Conservation (phyloP, 176 grass and related monocot species). For the Tuctoria greenei region DNA sequence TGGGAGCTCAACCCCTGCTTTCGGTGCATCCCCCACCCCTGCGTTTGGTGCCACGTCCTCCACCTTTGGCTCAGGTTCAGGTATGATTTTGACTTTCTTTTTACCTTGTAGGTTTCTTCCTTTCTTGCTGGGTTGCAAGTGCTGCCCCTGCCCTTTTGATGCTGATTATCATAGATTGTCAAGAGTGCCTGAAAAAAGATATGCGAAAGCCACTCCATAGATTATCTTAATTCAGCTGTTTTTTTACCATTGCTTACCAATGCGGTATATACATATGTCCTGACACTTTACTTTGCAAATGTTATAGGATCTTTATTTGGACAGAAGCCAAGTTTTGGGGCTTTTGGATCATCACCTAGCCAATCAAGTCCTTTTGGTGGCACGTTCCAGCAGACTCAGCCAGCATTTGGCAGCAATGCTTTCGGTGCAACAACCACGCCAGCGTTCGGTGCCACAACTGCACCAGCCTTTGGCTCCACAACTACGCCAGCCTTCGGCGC, state of each 20-base stretch:
- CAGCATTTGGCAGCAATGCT: constrained; percentile 61
- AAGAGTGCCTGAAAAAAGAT: neutral
- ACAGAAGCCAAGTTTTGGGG: constrained; percentile 80
- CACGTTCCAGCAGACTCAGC: constrained; percentile 77
- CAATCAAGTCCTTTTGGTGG: constrained; percentile 75
- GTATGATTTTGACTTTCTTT: constrained; percentile 21
- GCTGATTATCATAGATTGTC: neutral
- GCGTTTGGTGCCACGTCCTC: constrained; percentile 61
- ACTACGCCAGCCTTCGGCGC: neutral
- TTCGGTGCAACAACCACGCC: constrained; percentile 62
- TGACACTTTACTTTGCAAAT: neutral
- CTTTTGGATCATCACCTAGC: constrained; percentile 73
- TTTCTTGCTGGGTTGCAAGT: neutral
- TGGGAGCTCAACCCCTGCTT: constrained; percentile 44
- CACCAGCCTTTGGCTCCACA: neutral
- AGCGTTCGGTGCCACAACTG: constrained; percentile 57
- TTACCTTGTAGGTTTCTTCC: neutral
- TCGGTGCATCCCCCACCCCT: constrained; percentile 38
- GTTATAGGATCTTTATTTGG: constrained; percentile 74
- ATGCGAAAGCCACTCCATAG: neutral
- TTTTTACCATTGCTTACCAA: neutral
- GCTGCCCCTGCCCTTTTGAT: neutral
- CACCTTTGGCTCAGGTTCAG: constrained; percentile 53
- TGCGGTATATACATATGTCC: neutral
- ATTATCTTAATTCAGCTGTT: neutral